phyloP scores from a whole-genome alignment of 805 yeast genomes.

The Tanozyma kutaoensis region DNA sequence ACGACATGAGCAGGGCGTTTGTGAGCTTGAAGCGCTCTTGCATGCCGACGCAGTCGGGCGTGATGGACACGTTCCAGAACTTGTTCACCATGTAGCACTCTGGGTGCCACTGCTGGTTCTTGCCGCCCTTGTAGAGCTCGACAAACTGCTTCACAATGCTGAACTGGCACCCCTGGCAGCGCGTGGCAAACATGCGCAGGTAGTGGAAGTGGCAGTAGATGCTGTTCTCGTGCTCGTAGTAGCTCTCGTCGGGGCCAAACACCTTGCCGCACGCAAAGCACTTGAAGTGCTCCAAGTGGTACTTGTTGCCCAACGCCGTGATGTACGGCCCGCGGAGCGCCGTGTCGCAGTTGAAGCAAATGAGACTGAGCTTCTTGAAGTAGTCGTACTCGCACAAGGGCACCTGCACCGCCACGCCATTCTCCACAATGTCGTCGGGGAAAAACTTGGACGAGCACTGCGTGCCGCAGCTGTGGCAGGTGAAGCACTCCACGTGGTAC shows the following conservation, averaged over 20 bases:
- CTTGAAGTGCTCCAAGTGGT: conserved; percentile 90
- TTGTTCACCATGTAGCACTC: conserved; percentile 97
- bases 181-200: conserved; percentile 71
- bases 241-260: conserved; percentile 85
- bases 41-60: conserved; percentile 45
- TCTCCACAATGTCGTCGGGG: conserved; percentile 43
- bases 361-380: conserved; percentile 68
- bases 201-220: conserved; percentile 90
- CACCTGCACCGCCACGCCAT: conserved; percentile 14
- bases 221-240: conserved; percentile 72
- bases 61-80: conserved; percentile 83
- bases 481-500: conserved; percentile 80
- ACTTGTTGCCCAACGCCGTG: conserved; percentile 83
- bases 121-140: conserved; percentile 81
- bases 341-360: conserved; percentile 76
- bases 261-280: conserved; percentile 78
- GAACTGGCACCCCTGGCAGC: conserved; percentile 87
- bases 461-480: conserved; percentile 72
- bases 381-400: conserved; percentile 85
- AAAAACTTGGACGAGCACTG: conserved; percentile 82
- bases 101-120: conserved; percentile 96
- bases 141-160: conserved; percentile 92
- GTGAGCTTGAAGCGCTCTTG: conserved; percentile 3
- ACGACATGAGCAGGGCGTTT: background rate
- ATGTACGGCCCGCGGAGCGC: conserved; percentile 89